phyloP scores from a whole-genome alignment of 768 basidiomycete genomes.

The Calocybe gangraenosa region DNA sequence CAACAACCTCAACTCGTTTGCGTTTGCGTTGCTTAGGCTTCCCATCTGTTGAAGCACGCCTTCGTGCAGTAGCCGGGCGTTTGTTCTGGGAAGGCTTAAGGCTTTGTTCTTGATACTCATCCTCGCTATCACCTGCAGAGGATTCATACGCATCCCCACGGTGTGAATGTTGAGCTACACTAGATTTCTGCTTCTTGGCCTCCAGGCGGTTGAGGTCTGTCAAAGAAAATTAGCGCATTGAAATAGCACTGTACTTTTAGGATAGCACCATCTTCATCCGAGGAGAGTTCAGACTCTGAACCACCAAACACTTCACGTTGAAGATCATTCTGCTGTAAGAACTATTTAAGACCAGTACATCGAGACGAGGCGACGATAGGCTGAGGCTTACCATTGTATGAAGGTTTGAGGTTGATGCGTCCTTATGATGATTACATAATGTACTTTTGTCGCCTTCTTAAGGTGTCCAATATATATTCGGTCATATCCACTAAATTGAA shows the following conservation, averaged over 20 bases:
- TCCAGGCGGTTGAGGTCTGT: slow-evolving; percentile 41
- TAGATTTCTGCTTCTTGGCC: slow-evolving; percentile 29
- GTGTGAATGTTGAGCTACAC: slow-evolving; percentile 28
- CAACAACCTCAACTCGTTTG: slow-evolving; percentile 57
- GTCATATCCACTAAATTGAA: no score
- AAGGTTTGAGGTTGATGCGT: not conserved
- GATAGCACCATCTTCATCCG: slow-evolving; percentile 66
- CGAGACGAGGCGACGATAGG: not conserved
- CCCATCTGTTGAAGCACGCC: slow-evolving; percentile 20
- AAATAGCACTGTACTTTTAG: no score
- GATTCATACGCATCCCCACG: slow-evolving; percentile 56
- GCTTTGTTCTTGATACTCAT: slow-evolving; percentile 43
- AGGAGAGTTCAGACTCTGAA: slow-evolving; percentile 80
- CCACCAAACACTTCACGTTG: slow-evolving; percentile 79
- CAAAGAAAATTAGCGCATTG: not conserved
- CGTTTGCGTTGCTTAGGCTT: slow-evolving; percentile 39
- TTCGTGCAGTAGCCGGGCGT: slow-evolving; percentile 21
- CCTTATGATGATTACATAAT: no score
- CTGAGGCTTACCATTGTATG: not conserved
- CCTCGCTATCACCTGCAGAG: slow-evolving; percentile 42
- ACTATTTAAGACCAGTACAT: not conserved
- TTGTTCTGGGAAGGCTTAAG: slow-evolving; percentile 25
- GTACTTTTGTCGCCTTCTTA: no score
- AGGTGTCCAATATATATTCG: no score
- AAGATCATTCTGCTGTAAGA: slow-evolving; percentile 30